Base-by-base conservation (phyloP, 805 yeast species). In the Metschnikowia rubicola region DNA sequence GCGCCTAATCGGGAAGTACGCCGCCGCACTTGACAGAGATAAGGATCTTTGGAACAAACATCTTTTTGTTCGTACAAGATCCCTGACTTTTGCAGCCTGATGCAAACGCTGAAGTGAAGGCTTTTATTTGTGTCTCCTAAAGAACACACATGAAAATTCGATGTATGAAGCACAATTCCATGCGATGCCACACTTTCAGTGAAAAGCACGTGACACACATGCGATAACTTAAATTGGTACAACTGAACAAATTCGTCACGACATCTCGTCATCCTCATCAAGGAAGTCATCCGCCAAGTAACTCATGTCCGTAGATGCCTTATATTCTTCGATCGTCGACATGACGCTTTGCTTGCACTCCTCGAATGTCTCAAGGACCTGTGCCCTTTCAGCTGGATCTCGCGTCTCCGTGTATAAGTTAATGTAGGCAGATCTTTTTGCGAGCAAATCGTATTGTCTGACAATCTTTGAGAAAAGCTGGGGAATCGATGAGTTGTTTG, bases 371-470 rank as follows among this genome's bases (percentile, higher is more conserved):
- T 68, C 78, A 60, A 75, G 64, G 11, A 79, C 77, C 45, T 75
- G 72, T 7, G 66, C 53, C 35, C 68, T 55, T 39, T 69, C 78
- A 6, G 65, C 64, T 28, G 67, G 65, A 51, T 73, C 74, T 53
- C 77, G 79, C 26, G 74, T 62, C 42, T 71, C 74, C 4, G 75
- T 77, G 68, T 88, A 94, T 45, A 84, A 84, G 51, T 86, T 90
- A 44, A 92, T 67, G 60, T 91, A 94, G 0, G 98, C 98, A 39
- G 82, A 81, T 48, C 95, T 77, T 39, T 80, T 79, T 58, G 86
- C 86, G 45, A 94, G 76, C 40, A 82, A 78, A 57, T 92, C 97
- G 64, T 84, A 94, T 56, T 90, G 92, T 41, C 73, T 76, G 30
- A 90, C 73, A 0, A 86, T 81, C 52, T 83, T 81, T 30, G 78